Conservation (phyloP, 805 yeast genomes). For the Lipomyces starkeyi region DNA sequence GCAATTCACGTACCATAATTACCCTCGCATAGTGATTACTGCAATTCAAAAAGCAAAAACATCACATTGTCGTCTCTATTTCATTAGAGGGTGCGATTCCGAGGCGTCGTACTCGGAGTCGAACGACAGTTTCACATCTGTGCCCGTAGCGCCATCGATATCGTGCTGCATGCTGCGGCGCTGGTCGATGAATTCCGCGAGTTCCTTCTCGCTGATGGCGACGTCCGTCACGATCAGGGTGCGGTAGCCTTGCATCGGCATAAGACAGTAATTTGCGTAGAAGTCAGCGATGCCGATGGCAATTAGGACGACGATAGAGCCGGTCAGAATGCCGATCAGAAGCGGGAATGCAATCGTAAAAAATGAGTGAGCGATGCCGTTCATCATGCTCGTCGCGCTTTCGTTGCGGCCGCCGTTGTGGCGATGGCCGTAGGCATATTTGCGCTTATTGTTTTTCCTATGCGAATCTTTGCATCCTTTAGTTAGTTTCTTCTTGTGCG, state of each 20-base stretch:
- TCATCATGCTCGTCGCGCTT: conserved; percentile 21
- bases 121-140: neutral
- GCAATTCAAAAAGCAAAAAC: neutral
- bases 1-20: neutral
- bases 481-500: neutral
- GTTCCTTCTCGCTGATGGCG: neutral
- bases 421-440: neutral
- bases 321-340: conserved; percentile 31
- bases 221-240: neutral
- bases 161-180: neutral
- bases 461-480: neutral
- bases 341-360: conserved; percentile 31
- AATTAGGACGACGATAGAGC: conserved; percentile 29
- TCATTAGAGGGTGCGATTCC: neutral
- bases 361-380: conserved; percentile 17
- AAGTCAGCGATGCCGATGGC: conserved; percentile 28
- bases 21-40: neutral
- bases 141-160: neutral
- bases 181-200: neutral
- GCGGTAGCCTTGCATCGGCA: neutral
- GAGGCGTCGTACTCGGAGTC: neutral
- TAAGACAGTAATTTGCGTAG: neutral
- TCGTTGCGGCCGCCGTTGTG: conserved; percentile 22
- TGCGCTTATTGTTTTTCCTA: neutral
- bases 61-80: neutral